These are phyloP conservation scores for Trypanosoma brucei DNA, from an alignment of 208 protist genomes.

Conservation along the genomic window DNA sequence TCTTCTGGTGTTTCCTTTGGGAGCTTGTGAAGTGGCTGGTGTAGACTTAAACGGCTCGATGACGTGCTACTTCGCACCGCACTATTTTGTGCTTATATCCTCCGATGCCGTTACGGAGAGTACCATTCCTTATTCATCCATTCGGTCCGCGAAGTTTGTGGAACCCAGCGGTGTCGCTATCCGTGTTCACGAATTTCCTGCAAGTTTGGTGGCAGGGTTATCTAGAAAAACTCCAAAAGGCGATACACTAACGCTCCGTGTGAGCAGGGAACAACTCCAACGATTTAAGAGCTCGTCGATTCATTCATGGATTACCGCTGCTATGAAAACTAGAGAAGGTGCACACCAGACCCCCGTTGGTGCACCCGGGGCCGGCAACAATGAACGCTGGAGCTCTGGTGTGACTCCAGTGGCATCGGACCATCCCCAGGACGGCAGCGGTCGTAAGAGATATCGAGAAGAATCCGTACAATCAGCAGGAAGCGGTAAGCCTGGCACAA, in stretches of 20 bases:
- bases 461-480: slow-evolving; percentile 15
- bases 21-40: slow-evolving; percentile 57
- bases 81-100: slow-evolving; percentile 82
- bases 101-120: slow-evolving; percentile 78
- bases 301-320: slow-evolving; percentile 70
- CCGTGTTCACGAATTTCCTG: slow-evolving; percentile 77
- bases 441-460: slow-evolving; percentile 26
- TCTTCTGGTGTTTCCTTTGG: slow-evolving; percentile 63
- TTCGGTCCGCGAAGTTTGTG: slow-evolving; percentile 78
- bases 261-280: slow-evolving; percentile 44
- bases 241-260: slow-evolving; percentile 72
- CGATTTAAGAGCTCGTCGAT: slow-evolving; percentile 76
- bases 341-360: background rate
- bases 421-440: background rate
- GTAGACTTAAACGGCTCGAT: slow-evolving; percentile 57
- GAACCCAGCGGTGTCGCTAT: slow-evolving; percentile 76
- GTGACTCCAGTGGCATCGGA: slow-evolving; percentile 6
- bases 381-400: background rate
- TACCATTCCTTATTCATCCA: slow-evolving; percentile 77
- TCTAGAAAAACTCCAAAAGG: slow-evolving; percentile 56
- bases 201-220: slow-evolving; percentile 76
- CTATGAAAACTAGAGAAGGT: slow-evolving; percentile 33
- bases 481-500: slow-evolving; percentile 11
- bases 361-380: background rate
- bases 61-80: slow-evolving; percentile 72